These are phyloP conservation scores for Globisporangium lucens DNA, from an alignment of 352 stramenopile species.

Conservation along the genomic window DNA sequence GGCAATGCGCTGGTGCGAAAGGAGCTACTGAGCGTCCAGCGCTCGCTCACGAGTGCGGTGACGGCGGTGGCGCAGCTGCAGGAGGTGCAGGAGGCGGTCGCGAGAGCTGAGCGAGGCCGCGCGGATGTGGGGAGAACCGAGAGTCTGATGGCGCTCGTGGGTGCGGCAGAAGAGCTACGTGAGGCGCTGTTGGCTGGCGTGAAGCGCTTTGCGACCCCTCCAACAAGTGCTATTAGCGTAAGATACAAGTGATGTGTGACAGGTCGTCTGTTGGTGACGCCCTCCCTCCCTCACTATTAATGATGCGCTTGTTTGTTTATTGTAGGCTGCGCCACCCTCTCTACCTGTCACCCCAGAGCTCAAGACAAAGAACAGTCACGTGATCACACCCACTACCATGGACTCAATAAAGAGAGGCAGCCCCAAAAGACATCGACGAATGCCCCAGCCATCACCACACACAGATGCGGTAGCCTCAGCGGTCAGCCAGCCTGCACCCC, in stretches of 20 bases:
- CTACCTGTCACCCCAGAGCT: neutral
- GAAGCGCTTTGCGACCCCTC: neutral
- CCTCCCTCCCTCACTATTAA: too few species aligned
- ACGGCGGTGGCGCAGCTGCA: neutral
- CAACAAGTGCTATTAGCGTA: neutral
- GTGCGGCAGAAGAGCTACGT: neutral
- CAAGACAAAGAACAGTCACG: neutral
- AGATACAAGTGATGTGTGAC: neutral
- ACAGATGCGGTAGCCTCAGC: neutral
- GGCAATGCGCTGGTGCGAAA: neutral
- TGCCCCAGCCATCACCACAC: neutral
- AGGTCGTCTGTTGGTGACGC: neutral
- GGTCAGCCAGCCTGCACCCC: neutral
- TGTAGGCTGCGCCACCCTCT: neutral
- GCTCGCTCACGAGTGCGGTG: neutral
- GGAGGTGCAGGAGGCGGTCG: neutral
- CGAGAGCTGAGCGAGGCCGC: neutral
- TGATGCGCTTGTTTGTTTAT: neutral
- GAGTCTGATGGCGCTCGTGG: neutral
- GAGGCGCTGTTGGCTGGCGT: neutral
- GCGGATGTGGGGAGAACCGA: neutral
- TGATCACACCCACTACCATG: neutral
- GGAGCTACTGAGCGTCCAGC: neutral
- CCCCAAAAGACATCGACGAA: neutral
- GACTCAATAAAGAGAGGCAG: neutral